Conservation (phyloP, 2,329 filamentous ascomycete genomes). For the Paecilomyces formosus region DNA sequence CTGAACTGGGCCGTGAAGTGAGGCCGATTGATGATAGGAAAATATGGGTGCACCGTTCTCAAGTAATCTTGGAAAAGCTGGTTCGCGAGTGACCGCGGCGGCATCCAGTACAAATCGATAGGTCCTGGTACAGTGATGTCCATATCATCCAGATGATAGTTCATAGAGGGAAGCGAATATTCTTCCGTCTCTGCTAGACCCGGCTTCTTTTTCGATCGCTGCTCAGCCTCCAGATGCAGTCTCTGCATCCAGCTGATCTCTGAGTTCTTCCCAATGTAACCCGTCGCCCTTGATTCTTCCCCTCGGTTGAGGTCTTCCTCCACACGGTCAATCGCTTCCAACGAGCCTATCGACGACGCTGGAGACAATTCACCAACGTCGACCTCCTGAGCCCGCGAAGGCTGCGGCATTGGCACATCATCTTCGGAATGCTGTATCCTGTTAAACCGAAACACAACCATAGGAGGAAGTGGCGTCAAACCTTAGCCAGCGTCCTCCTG, state of each 20-base stretch:
- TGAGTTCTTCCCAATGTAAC: conserved; percentile 40
- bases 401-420: neutral
- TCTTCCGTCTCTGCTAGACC: conserved; percentile 20
- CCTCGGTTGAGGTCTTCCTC: conserved; percentile 37
- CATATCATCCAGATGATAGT: conserved; percentile 38
- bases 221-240: conserved; percentile 29
- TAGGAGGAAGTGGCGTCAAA: conserved; percentile 9
- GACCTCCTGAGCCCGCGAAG: conserved; percentile 7
- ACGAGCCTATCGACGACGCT: conserved; percentile 32
- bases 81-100: conserved; percentile 32
- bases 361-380: conserved; percentile 17
- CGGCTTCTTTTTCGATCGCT: conserved; percentile 21
- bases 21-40: conserved; percentile 36
- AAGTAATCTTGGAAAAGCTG: conserved; percentile 36
- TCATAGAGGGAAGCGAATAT: conserved; percentile 26
- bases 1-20: conserved; percentile 35
- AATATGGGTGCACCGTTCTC: conserved; percentile 35
- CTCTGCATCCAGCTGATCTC: conserved; percentile 41
- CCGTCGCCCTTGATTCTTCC: conserved; percentile 28
- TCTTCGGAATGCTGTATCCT: conserved; percentile 16
- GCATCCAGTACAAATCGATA: conserved; percentile 35
- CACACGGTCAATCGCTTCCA: conserved; percentile 38
- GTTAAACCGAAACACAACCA: conserved; percentile 2
- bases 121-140: conserved; percentile 33
- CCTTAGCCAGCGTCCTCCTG: conserved; percentile 29